phyloP scores from a whole-genome alignment of 345 rosid species.

The Sonneratia caseolaris region DNA sequence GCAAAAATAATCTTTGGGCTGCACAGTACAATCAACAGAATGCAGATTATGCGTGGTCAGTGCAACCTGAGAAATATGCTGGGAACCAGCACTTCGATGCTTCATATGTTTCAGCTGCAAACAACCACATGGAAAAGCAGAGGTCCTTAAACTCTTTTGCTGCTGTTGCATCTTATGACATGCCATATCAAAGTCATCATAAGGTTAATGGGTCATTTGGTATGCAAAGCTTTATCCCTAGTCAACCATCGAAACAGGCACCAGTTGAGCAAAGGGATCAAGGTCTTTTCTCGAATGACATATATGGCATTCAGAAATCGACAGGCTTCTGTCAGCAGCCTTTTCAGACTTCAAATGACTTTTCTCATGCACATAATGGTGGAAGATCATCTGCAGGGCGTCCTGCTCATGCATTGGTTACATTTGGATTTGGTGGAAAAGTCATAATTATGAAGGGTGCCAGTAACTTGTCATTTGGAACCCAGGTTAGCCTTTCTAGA shows the following conservation, averaged over 20 bases:
- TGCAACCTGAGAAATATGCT: constrained; percentile 34
- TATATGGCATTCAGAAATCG: constrained; percentile 36
- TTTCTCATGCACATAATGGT: constrained; percentile 38
- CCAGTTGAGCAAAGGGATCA: constrained; percentile 40
- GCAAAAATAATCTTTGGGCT: constrained; percentile 38
- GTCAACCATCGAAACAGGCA: constrained; percentile 39
- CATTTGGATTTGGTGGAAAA: constrained; percentile 97
- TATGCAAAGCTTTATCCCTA: constrained; percentile 35
- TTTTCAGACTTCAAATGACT: constrained; percentile 44
- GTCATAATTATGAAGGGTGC: constrained; percentile 64
- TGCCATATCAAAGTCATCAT: constrained; percentile 24
- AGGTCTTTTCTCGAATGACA: constrained; percentile 38
- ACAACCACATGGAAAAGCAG: constrained; percentile 25
- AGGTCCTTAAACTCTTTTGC: constrained; percentile 23
- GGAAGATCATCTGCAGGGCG: constrained; percentile 91
- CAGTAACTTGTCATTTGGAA: constrained; percentile 44
- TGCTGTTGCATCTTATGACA: constrained; percentile 25
- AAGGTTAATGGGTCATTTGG: constrained; percentile 44
- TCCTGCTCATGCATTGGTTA: constrained; percentile 83
- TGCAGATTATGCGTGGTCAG: constrained; percentile 25
- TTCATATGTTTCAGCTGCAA: constrained; percentile 28
- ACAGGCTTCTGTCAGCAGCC: constrained; percentile 35
- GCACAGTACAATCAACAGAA: constrained; percentile 35
- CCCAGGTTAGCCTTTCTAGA: constrained; percentile 51
- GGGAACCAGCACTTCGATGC: constrained; percentile 40